Evolutionary conservation across 1,284 basidiomycete species (phyloP).

Genomic region (Flammula alnicola): DNA sequence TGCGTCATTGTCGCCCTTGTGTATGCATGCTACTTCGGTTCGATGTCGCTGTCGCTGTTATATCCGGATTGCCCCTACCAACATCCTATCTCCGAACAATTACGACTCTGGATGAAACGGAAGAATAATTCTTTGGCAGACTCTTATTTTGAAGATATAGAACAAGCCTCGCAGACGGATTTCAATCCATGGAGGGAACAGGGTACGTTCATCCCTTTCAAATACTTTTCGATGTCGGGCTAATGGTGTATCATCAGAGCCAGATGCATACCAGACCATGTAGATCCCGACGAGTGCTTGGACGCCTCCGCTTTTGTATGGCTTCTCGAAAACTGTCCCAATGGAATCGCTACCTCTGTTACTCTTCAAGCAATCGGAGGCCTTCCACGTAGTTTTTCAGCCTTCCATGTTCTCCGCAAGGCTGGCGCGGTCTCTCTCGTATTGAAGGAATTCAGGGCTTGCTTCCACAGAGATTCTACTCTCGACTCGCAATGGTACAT

Average conservation of each 20-base stretch:
- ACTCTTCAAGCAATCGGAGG: slow-evolving; percentile 41
- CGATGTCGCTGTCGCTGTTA: slow-evolving; percentile 41
- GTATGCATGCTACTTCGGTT: slow-evolving; percentile 39
- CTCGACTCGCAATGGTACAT: slow-evolving; percentile 41
- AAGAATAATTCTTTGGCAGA: background rate
- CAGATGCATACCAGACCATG: background rate
- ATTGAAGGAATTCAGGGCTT: slow-evolving; percentile 36
- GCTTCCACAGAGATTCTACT: slow-evolving; percentile 39
- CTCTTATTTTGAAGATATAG: background rate
- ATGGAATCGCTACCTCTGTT: slow-evolving; percentile 29
- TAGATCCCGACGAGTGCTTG: slow-evolving; percentile 28
- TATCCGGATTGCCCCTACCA: slow-evolving; percentile 46
- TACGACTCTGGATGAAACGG: slow-evolving; percentile 25
- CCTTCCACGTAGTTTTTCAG: slow-evolving; percentile 41
- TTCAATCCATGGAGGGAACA: background rate
- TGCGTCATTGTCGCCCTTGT: slow-evolving; percentile 38
- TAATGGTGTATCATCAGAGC: background rate
- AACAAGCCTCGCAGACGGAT: background rate
- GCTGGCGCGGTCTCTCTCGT: slow-evolving; percentile 35
- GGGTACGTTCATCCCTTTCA: background rate
- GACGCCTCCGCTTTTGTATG: slow-evolving; percentile 40
- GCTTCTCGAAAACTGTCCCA: slow-evolving; percentile 38
- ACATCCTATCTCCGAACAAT: slow-evolving; percentile 40
- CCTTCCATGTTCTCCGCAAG: slow-evolving; percentile 36
- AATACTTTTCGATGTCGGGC: background rate